Conservation (phyloP, 176 grass and related monocot species). For the Lolium rigidum region DNA sequence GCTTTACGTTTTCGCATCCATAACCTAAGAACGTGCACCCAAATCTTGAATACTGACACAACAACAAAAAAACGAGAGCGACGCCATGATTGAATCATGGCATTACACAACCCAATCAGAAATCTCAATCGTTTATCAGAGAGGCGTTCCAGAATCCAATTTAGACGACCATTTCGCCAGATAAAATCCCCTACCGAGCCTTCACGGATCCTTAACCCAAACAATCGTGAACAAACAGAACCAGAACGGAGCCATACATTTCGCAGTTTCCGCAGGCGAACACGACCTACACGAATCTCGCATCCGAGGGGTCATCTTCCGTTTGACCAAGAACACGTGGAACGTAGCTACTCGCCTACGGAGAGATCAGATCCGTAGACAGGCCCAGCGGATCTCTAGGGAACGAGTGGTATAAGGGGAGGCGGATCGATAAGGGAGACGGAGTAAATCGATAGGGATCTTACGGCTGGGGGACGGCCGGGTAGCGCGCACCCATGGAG, state of each 20-base stretch:
- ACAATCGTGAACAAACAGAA: background rate
- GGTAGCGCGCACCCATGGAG: constrained; percentile 48
- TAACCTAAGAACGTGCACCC: background rate
- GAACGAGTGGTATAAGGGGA: constrained; percentile 8
- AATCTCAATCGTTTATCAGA: background rate
- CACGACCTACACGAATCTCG: background rate
- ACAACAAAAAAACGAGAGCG: background rate
- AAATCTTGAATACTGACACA: background rate
- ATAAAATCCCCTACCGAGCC: background rate
- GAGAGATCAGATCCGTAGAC: constrained; percentile 3
- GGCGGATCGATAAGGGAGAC: background rate
- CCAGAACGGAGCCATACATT: background rate
- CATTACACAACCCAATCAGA: background rate
- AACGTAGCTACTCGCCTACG: background rate
- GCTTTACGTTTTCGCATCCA: background rate
- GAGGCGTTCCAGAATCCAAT: background rate
- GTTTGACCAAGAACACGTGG: background rate
- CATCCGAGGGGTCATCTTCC: background rate
- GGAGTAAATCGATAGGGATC: background rate
- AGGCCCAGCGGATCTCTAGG: background rate
- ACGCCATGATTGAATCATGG: background rate
- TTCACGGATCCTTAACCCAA: constrained; percentile 3
- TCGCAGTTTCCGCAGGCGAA: background rate
- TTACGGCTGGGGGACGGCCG: constrained; percentile 54
- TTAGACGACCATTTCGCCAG: constrained; percentile 19